phyloP scores from a whole-genome alignment of 306 rosid genomes.

The Morella rubra region DNA sequence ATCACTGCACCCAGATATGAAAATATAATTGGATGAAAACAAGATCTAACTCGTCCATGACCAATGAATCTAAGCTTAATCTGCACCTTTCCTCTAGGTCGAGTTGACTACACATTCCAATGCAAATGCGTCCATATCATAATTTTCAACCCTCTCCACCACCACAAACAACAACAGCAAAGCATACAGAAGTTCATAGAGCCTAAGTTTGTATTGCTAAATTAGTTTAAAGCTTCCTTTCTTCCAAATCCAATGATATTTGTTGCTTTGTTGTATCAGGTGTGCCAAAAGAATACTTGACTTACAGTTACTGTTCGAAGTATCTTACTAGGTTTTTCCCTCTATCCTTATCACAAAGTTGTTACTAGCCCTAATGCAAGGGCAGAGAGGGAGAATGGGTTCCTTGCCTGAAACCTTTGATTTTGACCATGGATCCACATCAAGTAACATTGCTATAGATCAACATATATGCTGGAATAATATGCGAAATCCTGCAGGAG shows the following conservation, averaged over 20 bases:
- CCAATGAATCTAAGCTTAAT: conserved; percentile 6
- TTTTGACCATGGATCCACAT: conserved; percentile 76
- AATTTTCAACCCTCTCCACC: neutral
- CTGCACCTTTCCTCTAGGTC: conserved; percentile 17
- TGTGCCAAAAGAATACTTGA: conserved; percentile 23
- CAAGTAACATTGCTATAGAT: conserved; percentile 53
- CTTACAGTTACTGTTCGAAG: conserved; percentile 31
- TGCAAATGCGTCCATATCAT: neutral
- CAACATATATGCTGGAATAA: conserved; percentile 74
- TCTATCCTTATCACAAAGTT: conserved; percentile 28
- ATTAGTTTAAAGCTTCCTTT: neutral
- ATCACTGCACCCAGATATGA: neutral
- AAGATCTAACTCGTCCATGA: conserved; percentile 10
- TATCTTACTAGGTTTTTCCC: conserved; percentile 22
- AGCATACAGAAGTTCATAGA: neutral
- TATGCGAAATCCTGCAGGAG: conserved; percentile 57
- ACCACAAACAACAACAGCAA: neutral
- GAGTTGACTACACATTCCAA: conserved; percentile 9
- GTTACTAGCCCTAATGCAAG: conserved; percentile 73
- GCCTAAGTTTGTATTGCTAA: neutral
- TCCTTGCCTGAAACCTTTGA: conserved; percentile 75
- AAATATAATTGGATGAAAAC: neutral
- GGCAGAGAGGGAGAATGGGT: conserved; percentile 85
- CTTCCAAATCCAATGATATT: conserved; percentile 25
- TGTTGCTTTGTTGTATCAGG: conserved; percentile 44